Conservation (phyloP, 768 basidiomycete species). For the Lactarius akahatsu region DNA sequence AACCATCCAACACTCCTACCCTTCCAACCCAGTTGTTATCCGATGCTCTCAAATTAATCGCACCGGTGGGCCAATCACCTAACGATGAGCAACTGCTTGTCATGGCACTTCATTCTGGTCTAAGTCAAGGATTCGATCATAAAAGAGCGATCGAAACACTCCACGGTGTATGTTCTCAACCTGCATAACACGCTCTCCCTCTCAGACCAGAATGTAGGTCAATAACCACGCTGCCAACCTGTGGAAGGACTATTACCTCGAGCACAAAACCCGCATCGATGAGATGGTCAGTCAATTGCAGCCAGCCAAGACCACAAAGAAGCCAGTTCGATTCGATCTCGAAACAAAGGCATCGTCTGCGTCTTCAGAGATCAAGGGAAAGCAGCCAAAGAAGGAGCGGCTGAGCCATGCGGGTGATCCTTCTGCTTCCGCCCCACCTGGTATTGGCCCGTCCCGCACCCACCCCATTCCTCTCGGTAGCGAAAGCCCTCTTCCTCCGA, state of each 20-base stretch:
- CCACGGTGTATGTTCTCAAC: slow-evolving; percentile 52
- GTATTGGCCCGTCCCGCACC: slow-evolving; percentile 2
- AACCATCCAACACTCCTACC: neutral
- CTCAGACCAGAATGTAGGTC: slow-evolving; percentile 33
- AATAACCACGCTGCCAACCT: slow-evolving; percentile 53
- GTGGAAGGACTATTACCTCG: slow-evolving; percentile 82
- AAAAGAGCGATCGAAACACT: slow-evolving; percentile 65
- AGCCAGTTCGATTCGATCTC: slow-evolving; percentile 30
- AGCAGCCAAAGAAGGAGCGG: neutral
- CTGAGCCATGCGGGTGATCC: neutral
- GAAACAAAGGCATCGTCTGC: neutral
- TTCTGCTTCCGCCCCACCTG: neutral
- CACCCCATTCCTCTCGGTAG: neutral
- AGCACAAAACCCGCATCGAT: slow-evolving; percentile 63
- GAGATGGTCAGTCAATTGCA: slow-evolving; percentile 31
- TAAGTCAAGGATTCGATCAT: slow-evolving; percentile 48
- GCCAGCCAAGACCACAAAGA: slow-evolving; percentile 40
- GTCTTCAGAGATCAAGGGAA: neutral
- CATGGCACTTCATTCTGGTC: slow-evolving; percentile 42
- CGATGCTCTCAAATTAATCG: slow-evolving; percentile 39
- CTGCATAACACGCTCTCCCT: slow-evolving; percentile 13
- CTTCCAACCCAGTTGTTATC: slow-evolving; percentile 20
- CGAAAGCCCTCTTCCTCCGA: neutral
- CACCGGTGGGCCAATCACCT: slow-evolving; percentile 48
- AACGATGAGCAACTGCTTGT: slow-evolving; percentile 62